phyloP scores from a whole-genome alignment of 805 yeast genomes.

The Cyberlindnera mississippiensis region DNA sequence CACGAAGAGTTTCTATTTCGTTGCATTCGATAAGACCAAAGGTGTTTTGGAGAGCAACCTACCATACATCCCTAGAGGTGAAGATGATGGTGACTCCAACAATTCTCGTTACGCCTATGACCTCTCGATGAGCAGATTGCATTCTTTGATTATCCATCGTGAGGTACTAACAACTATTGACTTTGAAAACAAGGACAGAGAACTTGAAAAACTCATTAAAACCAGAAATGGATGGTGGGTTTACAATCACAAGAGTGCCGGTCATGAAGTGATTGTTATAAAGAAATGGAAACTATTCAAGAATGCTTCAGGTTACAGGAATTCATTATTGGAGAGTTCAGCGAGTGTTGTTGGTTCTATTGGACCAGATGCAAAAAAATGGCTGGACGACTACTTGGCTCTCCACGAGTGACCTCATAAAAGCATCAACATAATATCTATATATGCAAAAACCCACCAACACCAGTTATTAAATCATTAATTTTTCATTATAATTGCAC shows the following conservation, averaged over 20 bases:
- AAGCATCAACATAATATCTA: neutral
- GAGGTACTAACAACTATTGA: conserved; percentile 14
- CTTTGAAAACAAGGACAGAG: conserved; percentile 2
- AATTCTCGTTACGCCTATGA: conserved; percentile 14
- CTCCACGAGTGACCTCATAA: neutral
- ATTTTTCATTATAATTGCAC: neutral
- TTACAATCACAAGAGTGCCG: conserved; percentile 9
- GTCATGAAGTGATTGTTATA: conserved; percentile 14
- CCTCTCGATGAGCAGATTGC: conserved; percentile 9
- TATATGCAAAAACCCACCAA: neutral
- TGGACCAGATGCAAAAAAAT: conserved; percentile 22
- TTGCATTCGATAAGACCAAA: conserved; percentile 8
- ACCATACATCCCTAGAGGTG: conserved; percentile 14
- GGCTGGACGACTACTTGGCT: conserved; percentile 18
- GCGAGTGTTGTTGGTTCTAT: conserved; percentile 20
- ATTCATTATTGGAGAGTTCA: conserved; percentile 17
- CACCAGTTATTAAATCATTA: neutral
- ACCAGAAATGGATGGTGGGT: conserved; percentile 27
- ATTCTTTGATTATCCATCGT: conserved; percentile 17
- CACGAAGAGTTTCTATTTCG: conserved; percentile 15
- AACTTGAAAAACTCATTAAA: conserved; percentile 18
- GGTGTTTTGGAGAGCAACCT: conserved; percentile 17
- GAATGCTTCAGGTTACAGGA: conserved; percentile 1
- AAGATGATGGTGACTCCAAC: conserved; percentile 13
- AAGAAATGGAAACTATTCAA: conserved; percentile 18